phyloP scores from a whole-genome alignment of 495 filamentous ascomycete genomes.

The Aspergillus wentii region DNA sequence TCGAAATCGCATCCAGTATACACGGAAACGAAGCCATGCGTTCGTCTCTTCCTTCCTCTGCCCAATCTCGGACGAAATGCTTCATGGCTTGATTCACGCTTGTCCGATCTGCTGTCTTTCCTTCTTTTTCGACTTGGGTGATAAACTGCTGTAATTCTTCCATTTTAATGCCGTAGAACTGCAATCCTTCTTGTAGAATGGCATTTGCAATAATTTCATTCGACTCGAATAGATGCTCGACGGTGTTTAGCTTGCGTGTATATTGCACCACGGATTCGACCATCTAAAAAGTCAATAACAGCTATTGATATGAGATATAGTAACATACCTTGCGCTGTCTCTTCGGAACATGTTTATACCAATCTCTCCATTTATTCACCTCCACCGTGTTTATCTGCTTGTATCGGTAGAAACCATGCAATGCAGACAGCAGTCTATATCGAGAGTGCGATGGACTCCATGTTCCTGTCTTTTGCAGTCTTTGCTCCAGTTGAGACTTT shows the following conservation, averaged over 20 bases:
- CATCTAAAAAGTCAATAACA: constrained; percentile 3
- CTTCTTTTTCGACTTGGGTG: constrained; percentile 6
- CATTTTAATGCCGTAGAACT: constrained; percentile 14
- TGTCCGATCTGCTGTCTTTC: constrained; percentile 12
- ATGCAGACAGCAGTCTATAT: constrained; percentile 13
- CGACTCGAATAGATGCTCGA: constrained; percentile 14
- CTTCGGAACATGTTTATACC: constrained; percentile 16
- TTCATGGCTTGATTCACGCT: constrained; percentile 39
- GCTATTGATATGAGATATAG: not conserved
- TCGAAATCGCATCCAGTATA: constrained; percentile 24
- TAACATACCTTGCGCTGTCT: constrained; percentile 10
- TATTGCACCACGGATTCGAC: constrained; percentile 16
- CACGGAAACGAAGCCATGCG: constrained; percentile 30
- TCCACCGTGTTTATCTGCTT: constrained; percentile 13
- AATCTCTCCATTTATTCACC: constrained; percentile 14
- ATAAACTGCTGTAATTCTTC: constrained; percentile 15
- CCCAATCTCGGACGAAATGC: constrained; percentile 46
- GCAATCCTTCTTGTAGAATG: constrained; percentile 13
- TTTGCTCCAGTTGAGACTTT: too few relatives aligned
- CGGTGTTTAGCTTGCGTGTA: constrained; percentile 17
- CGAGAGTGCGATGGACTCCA: constrained; percentile 17
- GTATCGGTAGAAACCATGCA: constrained; percentile 15
- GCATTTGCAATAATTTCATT: constrained; percentile 12
- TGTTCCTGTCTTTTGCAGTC: too few relatives aligned
- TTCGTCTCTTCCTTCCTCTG: constrained; percentile 30